These are phyloP conservation scores for Lactifluus subvellereus DNA, from an alignment of 768 basidiomycete species.

Conservation along the genomic window DNA sequence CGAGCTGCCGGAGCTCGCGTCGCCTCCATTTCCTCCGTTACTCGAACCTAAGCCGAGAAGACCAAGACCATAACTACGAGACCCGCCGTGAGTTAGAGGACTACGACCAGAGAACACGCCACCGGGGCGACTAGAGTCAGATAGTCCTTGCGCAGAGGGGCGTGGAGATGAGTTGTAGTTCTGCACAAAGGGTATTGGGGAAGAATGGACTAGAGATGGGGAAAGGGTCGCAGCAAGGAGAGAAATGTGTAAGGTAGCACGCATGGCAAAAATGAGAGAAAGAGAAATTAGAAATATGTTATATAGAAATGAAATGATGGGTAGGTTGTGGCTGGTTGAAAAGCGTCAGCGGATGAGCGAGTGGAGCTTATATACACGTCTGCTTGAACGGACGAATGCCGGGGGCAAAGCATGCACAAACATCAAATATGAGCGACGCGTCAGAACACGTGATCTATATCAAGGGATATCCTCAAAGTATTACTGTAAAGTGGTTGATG, in stretches of 20 bases:
- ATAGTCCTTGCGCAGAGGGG: constrained; percentile 4
- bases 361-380: constrained; percentile 17
- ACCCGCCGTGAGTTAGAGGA: constrained; percentile 12
- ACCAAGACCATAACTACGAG: constrained; percentile 18
- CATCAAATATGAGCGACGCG: constrained; percentile 22
- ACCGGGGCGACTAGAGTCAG: constrained; percentile 19
- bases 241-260: constrained; percentile 22
- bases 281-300: constrained; percentile 13
- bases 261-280: constrained; percentile 16
- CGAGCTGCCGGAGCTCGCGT: constrained; percentile 21
- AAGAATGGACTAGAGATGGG: constrained; percentile 23
- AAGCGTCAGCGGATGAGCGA: not conserved
- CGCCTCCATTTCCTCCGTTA: constrained; percentile 24
- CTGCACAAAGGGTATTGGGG: constrained; percentile 21
- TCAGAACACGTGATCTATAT: constrained; percentile 17
- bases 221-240: constrained; percentile 25
- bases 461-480: constrained; percentile 2
- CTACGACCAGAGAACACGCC: constrained; percentile 13
- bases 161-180: constrained; percentile 16
- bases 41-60: constrained; percentile 14
- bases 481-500: not conserved
- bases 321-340: constrained; percentile 5
- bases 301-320: not conserved
- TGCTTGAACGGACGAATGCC: constrained; percentile 1
- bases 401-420: constrained; percentile 19